phyloP scores from a whole-genome alignment of 2,329 filamentous ascomycete species.

The Exophiala oligosperma region DNA sequence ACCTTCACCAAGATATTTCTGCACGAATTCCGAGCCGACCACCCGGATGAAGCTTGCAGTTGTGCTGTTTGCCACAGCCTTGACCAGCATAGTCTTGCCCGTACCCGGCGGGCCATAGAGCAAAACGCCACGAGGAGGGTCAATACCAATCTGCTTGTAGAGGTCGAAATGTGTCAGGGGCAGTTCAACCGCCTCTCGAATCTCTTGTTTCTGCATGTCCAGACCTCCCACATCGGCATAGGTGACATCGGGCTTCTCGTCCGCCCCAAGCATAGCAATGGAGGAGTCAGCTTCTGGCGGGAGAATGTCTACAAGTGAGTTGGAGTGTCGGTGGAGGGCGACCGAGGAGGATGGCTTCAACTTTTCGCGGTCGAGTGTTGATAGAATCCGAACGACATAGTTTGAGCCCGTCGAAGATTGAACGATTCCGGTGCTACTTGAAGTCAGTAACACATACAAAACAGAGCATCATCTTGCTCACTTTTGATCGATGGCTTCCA shows the following conservation, averaged over 20 bases:
- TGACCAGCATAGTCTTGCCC: conserved; percentile 96
- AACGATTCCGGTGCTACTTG: conserved; percentile 84
- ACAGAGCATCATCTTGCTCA: conserved; percentile 47
- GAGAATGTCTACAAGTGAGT: conserved; percentile 96
- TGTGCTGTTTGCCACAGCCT: conserved; percentile 97
- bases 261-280: conserved; percentile 93
- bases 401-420: conserved; percentile 98
- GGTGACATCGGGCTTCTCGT: conserved; percentile 97
- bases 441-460: conserved; percentile 16
- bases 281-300: conserved; percentile 98
- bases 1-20: conserved; percentile 97
- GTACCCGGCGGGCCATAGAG: conserved; percentile 95
- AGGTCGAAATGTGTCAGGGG: conserved; percentile 97
- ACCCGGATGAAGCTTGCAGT: conserved; percentile 98
- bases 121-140: conserved; percentile 92
- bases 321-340: conserved; percentile 95
- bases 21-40: conserved; percentile 96
- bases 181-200: conserved; percentile 94
- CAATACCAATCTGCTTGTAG: conserved; percentile 99
- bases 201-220: conserved; percentile 99
- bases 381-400: conserved; percentile 97
- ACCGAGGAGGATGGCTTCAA: conserved; percentile 98
- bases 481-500: conserved; percentile 99
- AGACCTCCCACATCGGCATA: conserved; percentile 97
- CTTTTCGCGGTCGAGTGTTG: conserved; percentile 95